Base-by-base conservation (phyloP, 2,329 filamentous ascomycete species). In the Fusarium coicis region DNA sequence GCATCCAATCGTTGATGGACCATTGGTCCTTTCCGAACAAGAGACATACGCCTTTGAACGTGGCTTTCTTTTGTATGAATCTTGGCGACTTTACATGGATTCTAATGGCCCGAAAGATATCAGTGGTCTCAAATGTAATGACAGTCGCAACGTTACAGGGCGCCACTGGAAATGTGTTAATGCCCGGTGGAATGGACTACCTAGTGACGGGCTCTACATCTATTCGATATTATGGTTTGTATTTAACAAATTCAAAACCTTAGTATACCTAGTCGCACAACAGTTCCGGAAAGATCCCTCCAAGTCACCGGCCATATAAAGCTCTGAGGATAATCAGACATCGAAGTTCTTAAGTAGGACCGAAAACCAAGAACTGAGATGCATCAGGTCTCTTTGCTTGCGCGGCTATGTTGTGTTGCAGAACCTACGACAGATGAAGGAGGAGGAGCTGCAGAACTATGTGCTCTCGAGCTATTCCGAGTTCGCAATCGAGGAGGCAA, bases 151-250 rank as follows among this genome's bases (percentile, higher is more conserved):
- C 42, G 4, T 18, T 16, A 18, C 10, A 12, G n/a, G 4, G 15
- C n/a, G 10, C 15, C n/a, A 23, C n/a, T 16, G 32, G 32, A 16
- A 34, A 16, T 34, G 32, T 16, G 6, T 34, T 34, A 2, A 34
- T 34, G 2, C 2, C 32, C 15, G 32, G 32, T 9, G 2, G 32
- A 2, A 7, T 34, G 14, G 5, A 5, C 32, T 15, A 34, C 9
- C 14, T 34, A 34, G 14, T 8, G 14, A 34, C 18, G 7, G 18
- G 7, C 4, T 19, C 26, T 15, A 15, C 12, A 4, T 46, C 23
- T 1, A 21, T 7, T 10, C 12, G 6, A 28, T 46, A 15, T 4
- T 26, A 1, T 2, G 1, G 5, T 46, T 46, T 28, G 8, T 28
- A 8, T 28, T 15, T 46, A 1, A 7, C 12, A 15, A 46, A 4